These are phyloP conservation scores for Trebouxia gelatinosa DNA, from an alignment of 163 green algal species.

Conservation along the genomic window DNA sequence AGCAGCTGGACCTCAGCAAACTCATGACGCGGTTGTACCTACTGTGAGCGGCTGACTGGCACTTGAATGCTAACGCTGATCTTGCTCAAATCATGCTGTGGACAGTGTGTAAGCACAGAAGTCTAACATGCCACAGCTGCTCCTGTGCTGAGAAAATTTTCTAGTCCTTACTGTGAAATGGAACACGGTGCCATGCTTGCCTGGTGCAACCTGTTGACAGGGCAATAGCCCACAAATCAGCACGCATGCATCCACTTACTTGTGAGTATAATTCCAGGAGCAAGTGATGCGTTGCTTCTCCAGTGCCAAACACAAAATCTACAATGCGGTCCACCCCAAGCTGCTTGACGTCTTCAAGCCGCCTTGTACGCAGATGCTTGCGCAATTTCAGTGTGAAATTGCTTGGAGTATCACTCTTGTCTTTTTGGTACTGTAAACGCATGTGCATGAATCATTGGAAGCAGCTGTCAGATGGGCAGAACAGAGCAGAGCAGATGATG, in stretches of 20 bases:
- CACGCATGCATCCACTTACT: slow-evolving; percentile 48
- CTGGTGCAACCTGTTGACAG: no score
- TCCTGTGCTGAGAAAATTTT: no score
- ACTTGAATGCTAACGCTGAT: no score
- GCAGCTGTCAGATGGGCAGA: neutral
- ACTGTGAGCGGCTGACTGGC: no score
- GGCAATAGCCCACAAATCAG: no score
- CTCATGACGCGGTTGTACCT: no score
- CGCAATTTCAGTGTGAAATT: slow-evolving; percentile 96
- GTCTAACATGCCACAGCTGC: no score
- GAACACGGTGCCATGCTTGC: no score
- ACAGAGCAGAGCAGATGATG: neutral
- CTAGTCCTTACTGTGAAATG: no score
- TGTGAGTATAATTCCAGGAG: slow-evolving; percentile 96
- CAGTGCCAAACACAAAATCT: slow-evolving; percentile 88
- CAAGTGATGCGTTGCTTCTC: slow-evolving; percentile 81
- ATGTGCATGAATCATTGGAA: neutral
- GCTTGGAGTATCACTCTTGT: slow-evolving; percentile 75
- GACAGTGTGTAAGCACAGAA: no score
- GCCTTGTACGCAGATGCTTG: slow-evolving; percentile 88
- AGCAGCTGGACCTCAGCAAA: no score
- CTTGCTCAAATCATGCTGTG: no score
- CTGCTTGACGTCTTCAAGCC: slow-evolving; percentile 86
- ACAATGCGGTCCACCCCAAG: slow-evolving; percentile 93
- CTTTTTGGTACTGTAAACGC: slow-evolving; percentile 60